Evolutionary conservation across 768 basidiomycete genomes (phyloP), one percentile per base, ranked within the genome.

Genomic region (Boletus insuetus): DNA sequence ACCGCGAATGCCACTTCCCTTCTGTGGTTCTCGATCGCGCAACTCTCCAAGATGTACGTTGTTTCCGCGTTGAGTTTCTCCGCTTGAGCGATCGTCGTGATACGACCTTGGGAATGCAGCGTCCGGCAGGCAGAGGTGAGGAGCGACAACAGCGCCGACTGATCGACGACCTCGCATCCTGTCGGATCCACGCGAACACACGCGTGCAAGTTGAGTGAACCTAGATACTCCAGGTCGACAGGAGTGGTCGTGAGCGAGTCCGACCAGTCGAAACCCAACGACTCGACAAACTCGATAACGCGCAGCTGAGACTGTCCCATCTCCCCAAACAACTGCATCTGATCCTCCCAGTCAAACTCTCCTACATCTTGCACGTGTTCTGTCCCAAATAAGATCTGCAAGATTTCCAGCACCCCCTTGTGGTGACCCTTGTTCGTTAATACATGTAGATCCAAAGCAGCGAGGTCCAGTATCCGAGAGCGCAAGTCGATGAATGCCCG

Each of bases 241-340:
- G 83, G 77, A 16, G 81, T 71, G 2, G 86, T 82, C 13, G 76
- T 69, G 41, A 91, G 72, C 53, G 81, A 82, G 66, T 98, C 95
- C 6, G 80, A 81, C 94, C 94, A 98, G 51, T 90, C 86, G 59
- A 98, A 88, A 67, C 86, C 84, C 62, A 98, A 74, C 0, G 91
- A 91, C 65, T 91, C 87, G 44, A 98, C 76, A 50, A 93, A 83
- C 69, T 96, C 94, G 62, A 96, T 87, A 68, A 97, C 86, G 24
- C 89, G 82, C 62, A 92, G 78, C 51, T 92, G 84, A 0, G 89
- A 88, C 66, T 94, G 94, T 4, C 88, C 88, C 51, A 90, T 78
- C 58, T 88, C 88, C 31, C 60, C 80, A 76, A 89, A 90, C 2
- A 82, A 76, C 51, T 76, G 76, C 66, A 83, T 77, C 6, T 78